Percentiles rank a stretch among this genome's conserved stretches.
Evolutionary conservation across 2,329 filamentous ascomycete species (phyloP).

Genomic region (Trichoderma sp.): DNA sequence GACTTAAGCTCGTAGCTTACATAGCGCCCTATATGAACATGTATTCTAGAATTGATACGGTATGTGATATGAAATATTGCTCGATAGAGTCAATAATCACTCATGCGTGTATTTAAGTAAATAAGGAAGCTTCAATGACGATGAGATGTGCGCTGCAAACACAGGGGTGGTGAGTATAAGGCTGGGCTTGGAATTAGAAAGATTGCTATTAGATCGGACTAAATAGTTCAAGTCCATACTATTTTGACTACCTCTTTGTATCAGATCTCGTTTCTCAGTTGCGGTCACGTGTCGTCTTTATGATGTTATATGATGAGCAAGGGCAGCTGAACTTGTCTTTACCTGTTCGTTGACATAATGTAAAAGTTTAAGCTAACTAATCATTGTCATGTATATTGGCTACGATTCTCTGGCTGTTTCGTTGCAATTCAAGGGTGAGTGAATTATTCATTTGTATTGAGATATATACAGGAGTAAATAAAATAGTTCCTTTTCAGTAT

Average conservation of each 20-base stretch:
- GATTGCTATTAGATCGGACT: not conserved
- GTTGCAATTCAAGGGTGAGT: not conserved
- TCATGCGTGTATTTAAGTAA: not conserved
- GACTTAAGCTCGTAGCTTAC: not conserved
- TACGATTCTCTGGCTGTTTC: not conserved
- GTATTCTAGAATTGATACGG: not conserved
- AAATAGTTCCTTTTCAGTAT: not conserved
- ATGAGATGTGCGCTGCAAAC: not conserved
- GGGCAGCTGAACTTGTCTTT: not conserved
- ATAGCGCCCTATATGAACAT: not conserved
- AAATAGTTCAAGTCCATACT: not conserved
- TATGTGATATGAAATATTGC: not conserved
- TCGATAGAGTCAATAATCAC: not conserved
- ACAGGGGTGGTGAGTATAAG: not conserved
- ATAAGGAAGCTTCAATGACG: not conserved
- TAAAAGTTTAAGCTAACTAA: not conserved
- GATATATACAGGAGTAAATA: not conserved
- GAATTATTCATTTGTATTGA: not conserved
- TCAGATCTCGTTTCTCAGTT: not conserved
- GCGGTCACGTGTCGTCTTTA: not conserved
- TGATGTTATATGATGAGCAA: not conserved
- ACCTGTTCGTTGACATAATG: not conserved
- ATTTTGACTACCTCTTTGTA: not conserved
- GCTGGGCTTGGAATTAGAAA: not conserved
- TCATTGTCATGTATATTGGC: not conserved